Percentiles rank a stretch among this genome's conserved stretches.
phyloP scores from a whole-genome alignment of 176 grass and related monocot genomes.

The Lolium multiflorum region DNA sequence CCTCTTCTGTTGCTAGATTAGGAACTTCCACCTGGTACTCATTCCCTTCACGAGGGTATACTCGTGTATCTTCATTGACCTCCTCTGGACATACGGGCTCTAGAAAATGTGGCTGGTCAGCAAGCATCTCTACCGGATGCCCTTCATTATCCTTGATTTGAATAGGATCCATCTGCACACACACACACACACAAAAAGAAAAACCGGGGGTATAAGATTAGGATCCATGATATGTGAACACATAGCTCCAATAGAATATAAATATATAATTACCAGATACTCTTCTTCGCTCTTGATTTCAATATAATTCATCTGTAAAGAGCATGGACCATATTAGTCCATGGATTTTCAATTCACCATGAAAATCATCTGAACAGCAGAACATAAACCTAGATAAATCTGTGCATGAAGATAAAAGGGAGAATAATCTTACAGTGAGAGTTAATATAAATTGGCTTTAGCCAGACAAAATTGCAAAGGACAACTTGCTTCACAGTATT shows the following conservation, averaged over 20 bases:
- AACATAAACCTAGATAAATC: constrained; percentile 34
- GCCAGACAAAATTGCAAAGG: constrained; percentile 31
- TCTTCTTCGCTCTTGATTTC: constrained; percentile 65
- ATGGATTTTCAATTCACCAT: background rate
- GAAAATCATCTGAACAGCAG: constrained; percentile 29
- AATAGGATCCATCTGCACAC: constrained; percentile 68
- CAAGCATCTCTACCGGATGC: constrained; percentile 51
- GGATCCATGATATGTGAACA: constrained; percentile 31
- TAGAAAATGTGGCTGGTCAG: constrained; percentile 61
- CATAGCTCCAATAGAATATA: constrained; percentile 19
- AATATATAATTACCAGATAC: constrained; percentile 49
- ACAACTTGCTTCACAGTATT: constrained; percentile 15
- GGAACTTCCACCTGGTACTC: constrained; percentile 88
- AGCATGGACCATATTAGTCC: constrained; percentile 38
- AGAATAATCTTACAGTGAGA: constrained; percentile 4
- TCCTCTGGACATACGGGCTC: constrained; percentile 59
- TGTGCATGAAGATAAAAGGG: constrained; percentile 18
- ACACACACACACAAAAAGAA: background rate
- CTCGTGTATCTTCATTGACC: constrained; percentile 65
- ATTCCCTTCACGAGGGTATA: constrained; percentile 71
- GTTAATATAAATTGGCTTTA: constrained; percentile 19
- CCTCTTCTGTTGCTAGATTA: constrained; percentile 44
- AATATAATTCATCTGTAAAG: constrained; percentile 80
- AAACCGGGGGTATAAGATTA: constrained; percentile 19
- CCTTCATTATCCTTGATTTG: constrained; percentile 64